Conservation (phyloP, 495 filamentous ascomycete genomes). For the Trichoderma reesei region DNA sequence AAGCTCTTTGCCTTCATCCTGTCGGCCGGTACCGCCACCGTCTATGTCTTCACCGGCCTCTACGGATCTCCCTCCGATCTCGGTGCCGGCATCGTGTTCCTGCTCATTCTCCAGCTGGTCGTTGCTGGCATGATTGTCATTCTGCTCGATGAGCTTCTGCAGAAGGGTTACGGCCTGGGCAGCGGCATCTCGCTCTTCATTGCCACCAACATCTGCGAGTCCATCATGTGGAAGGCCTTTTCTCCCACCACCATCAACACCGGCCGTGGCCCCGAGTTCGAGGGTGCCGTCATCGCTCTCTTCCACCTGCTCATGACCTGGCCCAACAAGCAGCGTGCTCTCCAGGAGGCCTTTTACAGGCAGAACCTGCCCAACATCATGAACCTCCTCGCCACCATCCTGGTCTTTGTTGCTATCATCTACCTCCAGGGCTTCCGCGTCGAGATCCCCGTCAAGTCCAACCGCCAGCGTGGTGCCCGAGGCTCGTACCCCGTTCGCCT, state of each 20-base stretch:
- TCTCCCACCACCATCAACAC: conserved; percentile 99
- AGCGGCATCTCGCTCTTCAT: conserved; percentile 99
- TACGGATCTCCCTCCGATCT: conserved; percentile 95
- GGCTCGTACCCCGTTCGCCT: conserved; percentile 72
- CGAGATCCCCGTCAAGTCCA: conserved; percentile 99
- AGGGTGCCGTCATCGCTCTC: conserved; percentile 96
- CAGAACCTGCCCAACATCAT: conserved; percentile 99
- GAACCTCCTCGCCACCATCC: conserved; percentile 88
- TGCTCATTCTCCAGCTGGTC: conserved; percentile 93
- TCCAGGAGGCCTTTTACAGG: conserved; percentile 97
- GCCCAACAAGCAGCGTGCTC: conserved; percentile 95
- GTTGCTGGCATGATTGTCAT: conserved; percentile 97
- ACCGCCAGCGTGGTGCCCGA: conserved; percentile 95
- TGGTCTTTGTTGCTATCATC: conserved; percentile 95
- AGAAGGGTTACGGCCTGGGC: conserved; percentile 98
- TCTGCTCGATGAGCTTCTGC: conserved; percentile 95
- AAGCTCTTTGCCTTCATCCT: conserved; percentile 98
- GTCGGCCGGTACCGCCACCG: conserved; percentile 91
- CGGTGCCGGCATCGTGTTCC: conserved; percentile 93
- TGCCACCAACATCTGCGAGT: conserved; percentile 99
- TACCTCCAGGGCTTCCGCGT: conserved; percentile 99
- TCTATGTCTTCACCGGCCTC: conserved; percentile 94
- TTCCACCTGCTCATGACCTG: conserved; percentile 98
- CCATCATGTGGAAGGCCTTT: conserved; percentile 99
- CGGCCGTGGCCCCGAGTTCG: conserved; percentile 96